Evolutionary conservation across 1,139 yeast species (phyloP), one percentile per base, ranked within the genome.

Genomic region (Candida sojae): DNA sequence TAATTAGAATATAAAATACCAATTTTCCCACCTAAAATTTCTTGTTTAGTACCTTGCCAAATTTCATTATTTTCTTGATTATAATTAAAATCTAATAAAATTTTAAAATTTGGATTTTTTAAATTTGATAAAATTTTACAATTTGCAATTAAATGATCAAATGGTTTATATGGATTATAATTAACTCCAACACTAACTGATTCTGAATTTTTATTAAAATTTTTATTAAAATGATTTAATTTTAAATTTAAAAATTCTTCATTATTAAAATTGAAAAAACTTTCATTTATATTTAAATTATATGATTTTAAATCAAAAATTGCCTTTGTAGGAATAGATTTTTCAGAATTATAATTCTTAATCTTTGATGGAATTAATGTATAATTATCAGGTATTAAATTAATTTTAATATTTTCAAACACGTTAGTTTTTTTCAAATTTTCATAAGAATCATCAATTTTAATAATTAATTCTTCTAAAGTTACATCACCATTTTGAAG

Each of bases 111-210:
- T 2, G 80, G 80, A 50, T 74, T 68, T 47, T 67, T 70, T 55
- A 75, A 68, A 54, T 60, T 69, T 30, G 77, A 62, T 39, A 68
- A 53, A 44, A 74, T 63, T 45, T 58, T 65, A 42, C 70, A 70
- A 47, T 65, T 63, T 45, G 77, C 62, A 39, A 68, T 57, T 49
- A 75, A 66, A 50, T 67, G 75, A 53, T 75, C 78, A 48, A 65
- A 70, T 17, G 80, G 80, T 54, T 72, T 73, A 58, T 75, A 75
- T 7, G 80, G 80, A 49, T 70, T 71, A 55, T 75, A 75, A 55
- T 70, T 64, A 30, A 74, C 79, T 7, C 75, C 76, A 36, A 73
- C 58, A 45, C 69, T 62, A 44, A 75, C 74, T 43, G 62, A 54
- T 56, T 75, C 80, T 8, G 74, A 79, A 55, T 75, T 75, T 43